Conservation (phyloP, 345 rosid genomes). For the Salix udensis region DNA sequence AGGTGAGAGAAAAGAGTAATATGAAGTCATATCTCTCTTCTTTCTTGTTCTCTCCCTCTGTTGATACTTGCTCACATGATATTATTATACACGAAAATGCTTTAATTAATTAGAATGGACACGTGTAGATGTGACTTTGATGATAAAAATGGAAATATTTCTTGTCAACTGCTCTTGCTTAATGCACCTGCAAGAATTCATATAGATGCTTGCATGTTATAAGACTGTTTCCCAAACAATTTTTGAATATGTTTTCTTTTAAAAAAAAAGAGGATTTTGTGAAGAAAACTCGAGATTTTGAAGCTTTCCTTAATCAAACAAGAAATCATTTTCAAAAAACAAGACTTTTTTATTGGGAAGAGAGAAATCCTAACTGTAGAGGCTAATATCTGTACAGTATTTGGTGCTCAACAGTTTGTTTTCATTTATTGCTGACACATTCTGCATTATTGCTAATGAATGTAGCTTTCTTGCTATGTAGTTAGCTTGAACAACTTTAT, state of each 20-base stretch:
- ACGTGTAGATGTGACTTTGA: conserved; percentile 29
- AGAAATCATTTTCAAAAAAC: neutral
- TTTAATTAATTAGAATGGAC: conserved; percentile 9
- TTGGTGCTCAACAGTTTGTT: conserved; percentile 4
- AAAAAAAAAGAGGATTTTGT: neutral
- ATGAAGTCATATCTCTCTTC: neutral
- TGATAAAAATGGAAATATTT: conserved; percentile 25
- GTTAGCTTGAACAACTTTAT: neutral
- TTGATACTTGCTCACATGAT: neutral
- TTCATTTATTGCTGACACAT: conserved; percentile 6
- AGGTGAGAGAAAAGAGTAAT: conserved; percentile 5
- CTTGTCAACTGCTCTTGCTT: conserved; percentile 18
- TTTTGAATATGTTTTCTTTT: no score
- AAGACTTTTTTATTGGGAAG: no score
- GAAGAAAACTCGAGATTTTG: conserved; percentile 15
- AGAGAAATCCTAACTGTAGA: no score
- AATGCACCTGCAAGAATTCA: conserved; percentile 20
- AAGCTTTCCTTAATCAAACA: conserved; percentile 23
- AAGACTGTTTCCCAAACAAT: neutral
- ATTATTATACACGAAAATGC: no score
- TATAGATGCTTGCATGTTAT: neutral
- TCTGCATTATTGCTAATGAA: conserved; percentile 3
- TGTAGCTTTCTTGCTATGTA: neutral
- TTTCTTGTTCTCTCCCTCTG: neutral
- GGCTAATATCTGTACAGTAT: neutral